A percentile compares a stretch with the other conserved stretches of the same genome.
phyloP scores from a whole-genome alignment of 2,329 filamentous ascomycete genomes.

The Allantophomopsis lycopodina region DNA sequence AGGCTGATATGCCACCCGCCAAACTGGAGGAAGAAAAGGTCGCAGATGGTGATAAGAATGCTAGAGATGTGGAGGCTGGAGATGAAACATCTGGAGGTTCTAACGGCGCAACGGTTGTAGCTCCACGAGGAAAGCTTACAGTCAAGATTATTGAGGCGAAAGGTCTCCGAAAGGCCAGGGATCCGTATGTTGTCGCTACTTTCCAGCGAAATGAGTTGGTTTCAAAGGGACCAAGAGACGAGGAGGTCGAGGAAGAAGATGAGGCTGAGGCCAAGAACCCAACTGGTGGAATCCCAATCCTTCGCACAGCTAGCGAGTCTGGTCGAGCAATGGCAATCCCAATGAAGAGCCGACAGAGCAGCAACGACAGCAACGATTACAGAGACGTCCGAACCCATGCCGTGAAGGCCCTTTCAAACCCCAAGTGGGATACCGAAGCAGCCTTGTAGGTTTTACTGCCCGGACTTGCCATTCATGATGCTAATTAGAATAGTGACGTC shows the following conservation, averaged over 20 bases:
- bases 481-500: constrained; percentile 55
- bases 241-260: constrained; percentile 43
- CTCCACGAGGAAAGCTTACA: constrained; percentile 74
- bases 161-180: constrained; percentile 65
- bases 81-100: constrained; percentile 15
- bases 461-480: not conserved
- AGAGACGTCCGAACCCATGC: constrained; percentile 43
- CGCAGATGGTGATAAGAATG: constrained; percentile 12
- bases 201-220: constrained; percentile 97
- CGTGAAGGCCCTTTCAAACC: constrained; percentile 55
- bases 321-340: constrained; percentile 81
- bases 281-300: constrained; percentile 43
- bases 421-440: constrained; percentile 91
- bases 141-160: constrained; percentile 82
- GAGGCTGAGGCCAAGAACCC: constrained; percentile 37
- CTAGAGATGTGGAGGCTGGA: constrained; percentile 30
- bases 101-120: constrained; percentile 47
- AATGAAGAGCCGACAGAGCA: constrained; percentile 93
- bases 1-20: too few species aligned
- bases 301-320: constrained; percentile 65
- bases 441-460: constrained; percentile 59
- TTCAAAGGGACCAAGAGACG: constrained; percentile 64
- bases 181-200: constrained; percentile 92
- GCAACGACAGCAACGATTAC: constrained; percentile 71
- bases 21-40: constrained; percentile 8